Percentiles rank a stretch among this genome's conserved stretches.
Conservation (phyloP, 306 rosid genomes). For the Gynostemma pentaphyllum region DNA sequence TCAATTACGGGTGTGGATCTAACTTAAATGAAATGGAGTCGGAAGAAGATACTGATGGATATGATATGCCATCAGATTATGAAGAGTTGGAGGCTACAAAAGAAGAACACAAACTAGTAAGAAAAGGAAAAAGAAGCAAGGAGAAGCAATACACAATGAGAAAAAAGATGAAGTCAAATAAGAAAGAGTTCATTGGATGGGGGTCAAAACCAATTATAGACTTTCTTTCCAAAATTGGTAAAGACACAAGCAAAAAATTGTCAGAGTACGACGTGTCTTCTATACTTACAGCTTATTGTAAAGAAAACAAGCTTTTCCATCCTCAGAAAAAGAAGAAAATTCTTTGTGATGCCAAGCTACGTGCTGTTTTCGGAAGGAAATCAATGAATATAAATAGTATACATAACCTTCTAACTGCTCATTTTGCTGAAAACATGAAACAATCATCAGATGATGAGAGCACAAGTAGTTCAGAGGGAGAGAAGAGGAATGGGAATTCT, state of each 20-base stretch:
- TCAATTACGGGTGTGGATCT: constrained; percentile 14
- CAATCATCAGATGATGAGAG: constrained; percentile 29
- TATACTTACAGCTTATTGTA: constrained; percentile 43
- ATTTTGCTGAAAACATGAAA: constrained; percentile 51
- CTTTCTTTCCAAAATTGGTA: constrained; percentile 42
- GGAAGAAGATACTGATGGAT: constrained; percentile 25
- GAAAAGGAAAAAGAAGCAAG: constrained; percentile 23
- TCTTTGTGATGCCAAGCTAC: constrained; percentile 40
- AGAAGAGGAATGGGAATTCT: constrained; percentile 22
- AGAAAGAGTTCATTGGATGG: constrained; percentile 60
- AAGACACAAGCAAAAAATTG: constrained; percentile 25
- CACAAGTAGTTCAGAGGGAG: constrained; percentile 31
- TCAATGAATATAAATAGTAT: constrained; percentile 33
- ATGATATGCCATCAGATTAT: constrained; percentile 26
- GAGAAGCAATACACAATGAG: constrained; percentile 12
- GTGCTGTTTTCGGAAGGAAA: constrained; percentile 41
- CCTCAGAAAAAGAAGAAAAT: constrained; percentile 43
- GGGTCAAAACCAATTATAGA: constrained; percentile 43
- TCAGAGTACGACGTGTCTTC: constrained; percentile 54
- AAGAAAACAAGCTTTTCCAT: constrained; percentile 47
- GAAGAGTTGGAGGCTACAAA: constrained; percentile 29
- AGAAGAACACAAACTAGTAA: constrained; percentile 12
- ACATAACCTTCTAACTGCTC: constrained; percentile 34
- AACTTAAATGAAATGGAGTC: constrained; percentile 29
- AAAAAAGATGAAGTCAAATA: constrained; percentile 28